Conservation (phyloP, 1,139 yeast genomes). For the Taphrina deformans region DNA sequence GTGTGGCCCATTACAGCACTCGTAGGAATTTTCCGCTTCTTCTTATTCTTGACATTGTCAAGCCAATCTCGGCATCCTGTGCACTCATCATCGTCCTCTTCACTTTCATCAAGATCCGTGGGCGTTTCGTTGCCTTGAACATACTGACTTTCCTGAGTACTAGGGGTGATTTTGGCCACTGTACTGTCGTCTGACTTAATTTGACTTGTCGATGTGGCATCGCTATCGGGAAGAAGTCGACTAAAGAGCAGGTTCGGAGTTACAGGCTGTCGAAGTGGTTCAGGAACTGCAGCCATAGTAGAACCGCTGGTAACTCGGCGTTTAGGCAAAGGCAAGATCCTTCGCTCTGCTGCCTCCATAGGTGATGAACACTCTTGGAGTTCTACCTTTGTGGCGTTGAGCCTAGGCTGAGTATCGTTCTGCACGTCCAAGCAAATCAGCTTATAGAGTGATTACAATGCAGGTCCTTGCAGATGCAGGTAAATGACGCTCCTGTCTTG, state of each 20-base stretch:
- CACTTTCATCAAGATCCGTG: conserved; percentile 12
- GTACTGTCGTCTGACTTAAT: not conserved
- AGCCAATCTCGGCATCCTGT: conserved; percentile 32
- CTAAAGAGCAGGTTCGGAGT: conserved; percentile 6
- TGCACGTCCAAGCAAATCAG: too few relatives aligned
- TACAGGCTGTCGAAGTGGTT: not conserved
- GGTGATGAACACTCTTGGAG: not conserved
- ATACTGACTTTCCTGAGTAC: not conserved
- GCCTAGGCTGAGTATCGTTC: not conserved
- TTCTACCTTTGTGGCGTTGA: not conserved
- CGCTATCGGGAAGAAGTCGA: not conserved
- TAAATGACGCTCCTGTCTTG: too few relatives aligned
- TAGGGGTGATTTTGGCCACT: not conserved
- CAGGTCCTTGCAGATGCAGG: too few relatives aligned
- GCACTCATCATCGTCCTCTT: conserved; percentile 29
- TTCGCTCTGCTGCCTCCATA: conserved; percentile 19
- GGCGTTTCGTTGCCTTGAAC: not conserved
- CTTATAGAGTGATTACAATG: too few relatives aligned
- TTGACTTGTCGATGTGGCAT: not conserved
- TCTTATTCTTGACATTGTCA: conserved; percentile 35
- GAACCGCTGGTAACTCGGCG: conserved; percentile 15
- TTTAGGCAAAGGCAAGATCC: conserved; percentile 29
- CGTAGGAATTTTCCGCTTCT: conserved; percentile 38
- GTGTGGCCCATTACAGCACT: conserved; percentile 28
- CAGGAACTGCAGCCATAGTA: not conserved